Evolutionary conservation across 176 grass and related monocot genomes (phyloP), one percentile per base, ranked within the genome.

Genomic region (Aegilops sharonensis): DNA sequence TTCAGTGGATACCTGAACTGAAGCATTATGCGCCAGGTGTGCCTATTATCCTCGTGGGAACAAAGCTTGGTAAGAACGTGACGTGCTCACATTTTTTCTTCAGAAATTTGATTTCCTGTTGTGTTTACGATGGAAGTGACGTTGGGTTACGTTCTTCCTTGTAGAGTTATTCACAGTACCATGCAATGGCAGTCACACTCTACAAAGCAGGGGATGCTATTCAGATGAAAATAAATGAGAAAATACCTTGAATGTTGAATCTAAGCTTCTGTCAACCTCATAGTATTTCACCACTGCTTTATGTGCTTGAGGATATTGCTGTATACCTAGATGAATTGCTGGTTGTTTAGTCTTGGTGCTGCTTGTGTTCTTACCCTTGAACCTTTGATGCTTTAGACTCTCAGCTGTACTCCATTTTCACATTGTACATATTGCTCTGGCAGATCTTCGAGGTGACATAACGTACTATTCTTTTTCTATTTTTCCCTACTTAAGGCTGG

Each of bases 31-130:
- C 89, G 39, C 92, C 92, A 43, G 92, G 92, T 64, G 92, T 94
- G 77, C 92, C 92, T 68, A 85, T 94, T 37, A 91, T 94, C 78
- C 92, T 94, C 1, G 92, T 94, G 64, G 87, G 92, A 36, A 94
- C 92, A 70, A 94, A 94, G 87, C 92, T 94, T 85, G 92, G 84
- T 94, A 91, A 94, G 90, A n/a, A 83, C 45, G 4, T 15, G 40
- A 10, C 29, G 29, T 31, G 13, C 3, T 25, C 36, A 43, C 30
- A n/a, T 42, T 81, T 84, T 72, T 1, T 15, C 81, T 82, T 5
- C 2, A 21, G 7, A 75, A 77, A 57, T 71, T 21, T 68, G 74
- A 79, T 15, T 14, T 64, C 74, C 3, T 35, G 18, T 52, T 17
- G 15, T 72, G 9, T 50, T 48, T 81, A 24, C 11, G 5, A 39